Base-by-base conservation (phyloP, 352 stramenopile genomes). In the Globisporangium iwayamae region DNA sequence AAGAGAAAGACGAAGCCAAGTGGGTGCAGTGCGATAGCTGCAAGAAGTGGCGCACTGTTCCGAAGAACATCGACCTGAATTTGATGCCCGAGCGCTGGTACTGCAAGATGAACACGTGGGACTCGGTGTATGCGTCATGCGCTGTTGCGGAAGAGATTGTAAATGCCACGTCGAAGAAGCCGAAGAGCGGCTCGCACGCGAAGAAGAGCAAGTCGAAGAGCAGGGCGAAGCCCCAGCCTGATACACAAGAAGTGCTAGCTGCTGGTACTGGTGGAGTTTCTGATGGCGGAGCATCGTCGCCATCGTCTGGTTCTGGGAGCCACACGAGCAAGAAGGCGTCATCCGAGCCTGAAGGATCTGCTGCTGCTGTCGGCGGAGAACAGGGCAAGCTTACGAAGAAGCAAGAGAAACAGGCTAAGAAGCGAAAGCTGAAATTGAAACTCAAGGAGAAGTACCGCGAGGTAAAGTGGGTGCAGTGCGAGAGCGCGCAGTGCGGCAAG, bases 21-120 rank as follows among this genome's bases (percentile, higher is more conserved):
- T 99, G 96, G 96, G 96, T 98, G 0, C 94, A 98, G 71, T 99
- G 96, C 63, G 96, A 99, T 57, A 80, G 76, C 38, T 99, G 96
- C 78, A 85, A 90, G 39, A 98, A 98, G 69, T 99, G 96, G 96
- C 90, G 96, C 45, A 96, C 94, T 14, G 83, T 99, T 14, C 90
- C 96, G 4, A 87, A 81, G 56, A 72, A 81, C 38, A 83, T 98
- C 20, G 85, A 98, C 66, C 66, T 95, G 51, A 80, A 97, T 30
- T 76, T 75, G 16, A 93, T 99, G 71, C 95, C 96, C 10, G 91
- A 98, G 36, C 79, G 90, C 57, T 99, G 96, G 96, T 99, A 97
- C 67, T 99, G 96, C 75, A 79, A 91, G 57, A 93, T 99, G 81
- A 99, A 99, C 74, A 84, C 78, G 9, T 98, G 93, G 84, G 91